These are phyloP conservation scores for Hippophae tibetana DNA, from an alignment of 306 rosid genomes.

Conservation along the genomic window DNA sequence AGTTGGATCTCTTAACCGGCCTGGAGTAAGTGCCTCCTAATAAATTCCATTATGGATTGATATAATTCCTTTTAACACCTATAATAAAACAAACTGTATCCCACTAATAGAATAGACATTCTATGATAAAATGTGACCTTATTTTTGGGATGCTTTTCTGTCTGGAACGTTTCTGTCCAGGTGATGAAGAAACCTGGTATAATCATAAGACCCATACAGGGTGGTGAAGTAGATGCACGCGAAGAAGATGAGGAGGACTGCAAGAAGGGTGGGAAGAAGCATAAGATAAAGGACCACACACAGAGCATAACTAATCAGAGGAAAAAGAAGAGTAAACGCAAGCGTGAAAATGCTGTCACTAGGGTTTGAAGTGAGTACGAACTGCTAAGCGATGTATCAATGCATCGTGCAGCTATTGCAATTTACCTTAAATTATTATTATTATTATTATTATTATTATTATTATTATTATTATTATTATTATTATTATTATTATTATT, in stretches of 20 bases:
- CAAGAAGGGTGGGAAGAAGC: no score
- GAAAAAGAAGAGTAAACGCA: slow-evolving; percentile 13
- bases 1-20: slow-evolving; percentile 64
- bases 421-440: no score
- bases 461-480: no score
- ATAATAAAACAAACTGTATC: no score
- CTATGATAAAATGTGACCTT: no score
- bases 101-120: no score
- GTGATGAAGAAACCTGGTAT: slow-evolving; percentile 77
- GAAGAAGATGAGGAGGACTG: slow-evolving; percentile 19
- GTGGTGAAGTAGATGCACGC: slow-evolving; percentile 58
- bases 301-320: slow-evolving; percentile 40
- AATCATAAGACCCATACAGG: slow-evolving; percentile 64
- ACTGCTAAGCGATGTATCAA: background rate
- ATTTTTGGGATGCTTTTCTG: no score
- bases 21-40: slow-evolving; percentile 54
- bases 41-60: background rate
- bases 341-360: background rate
- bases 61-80: no score
- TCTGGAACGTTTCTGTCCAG: slow-evolving; percentile 27
- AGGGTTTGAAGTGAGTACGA: background rate
- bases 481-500: no score
- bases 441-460: no score
- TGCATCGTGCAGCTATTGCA: no score
- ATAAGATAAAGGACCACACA: slow-evolving; percentile 10